These are phyloP conservation scores for Penicillium janthinellum DNA, from an alignment of 2,329 filamentous ascomycete species.

Conservation along the genomic window DNA sequence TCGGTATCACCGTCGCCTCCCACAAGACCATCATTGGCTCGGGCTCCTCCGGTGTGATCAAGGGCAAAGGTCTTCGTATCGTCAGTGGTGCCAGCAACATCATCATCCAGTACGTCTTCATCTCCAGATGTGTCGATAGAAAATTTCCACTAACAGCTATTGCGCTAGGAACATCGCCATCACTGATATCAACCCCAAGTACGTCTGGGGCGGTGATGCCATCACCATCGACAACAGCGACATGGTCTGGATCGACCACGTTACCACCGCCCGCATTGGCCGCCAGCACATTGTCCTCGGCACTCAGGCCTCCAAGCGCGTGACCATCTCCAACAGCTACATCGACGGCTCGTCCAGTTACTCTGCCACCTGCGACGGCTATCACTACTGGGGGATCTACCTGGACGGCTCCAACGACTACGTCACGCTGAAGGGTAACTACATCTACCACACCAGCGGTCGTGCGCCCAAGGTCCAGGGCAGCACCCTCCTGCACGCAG, in stretches of 20 bases:
- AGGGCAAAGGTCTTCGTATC: conserved; percentile 59
- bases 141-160: background rate
- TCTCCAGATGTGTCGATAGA: too few relatives aligned
- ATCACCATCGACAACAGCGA: conserved; percentile 54
- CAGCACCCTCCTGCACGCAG: conserved; percentile 60
- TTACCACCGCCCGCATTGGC: conserved; percentile 58
- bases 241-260: conserved; percentile 55
- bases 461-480: conserved; percentile 59
- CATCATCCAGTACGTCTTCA: conserved; percentile 53
- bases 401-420: conserved; percentile 59
- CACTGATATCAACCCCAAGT: conserved; percentile 58
- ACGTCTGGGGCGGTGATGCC: conserved; percentile 63
- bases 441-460: conserved; percentile 61
- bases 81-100: conserved; percentile 54
- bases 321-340: conserved; percentile 63
- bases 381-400: conserved; percentile 64
- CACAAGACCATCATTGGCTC: conserved; percentile 62
- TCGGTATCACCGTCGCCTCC: conserved; percentile 56
- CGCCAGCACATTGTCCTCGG: conserved; percentile 65
- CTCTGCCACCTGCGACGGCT: conserved; percentile 60
- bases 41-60: conserved; percentile 57
- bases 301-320: conserved; percentile 54
- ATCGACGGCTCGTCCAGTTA: conserved; percentile 58
- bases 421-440: conserved; percentile 63
- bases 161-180: conserved; percentile 52